Percentiles rank a stretch among this genome's conserved stretches.
These are phyloP conservation scores for Suhomyces pyralidae DNA, from an alignment of 805 yeast species.

Conservation along the genomic window DNA sequence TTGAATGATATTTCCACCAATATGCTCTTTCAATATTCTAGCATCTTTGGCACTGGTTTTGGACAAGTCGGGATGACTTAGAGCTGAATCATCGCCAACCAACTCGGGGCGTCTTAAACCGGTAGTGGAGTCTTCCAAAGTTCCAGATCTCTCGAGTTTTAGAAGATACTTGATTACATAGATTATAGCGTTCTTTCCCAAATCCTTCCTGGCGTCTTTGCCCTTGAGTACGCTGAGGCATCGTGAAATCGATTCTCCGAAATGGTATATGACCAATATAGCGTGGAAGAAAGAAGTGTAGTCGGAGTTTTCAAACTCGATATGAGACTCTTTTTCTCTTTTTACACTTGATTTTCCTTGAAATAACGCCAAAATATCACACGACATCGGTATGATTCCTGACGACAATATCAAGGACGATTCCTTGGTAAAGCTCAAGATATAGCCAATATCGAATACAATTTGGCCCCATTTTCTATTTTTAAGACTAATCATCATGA, in stretches of 20 bases:
- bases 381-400: constrained; percentile 53
- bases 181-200: constrained; percentile 26
- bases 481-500: constrained; percentile 48
- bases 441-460: constrained; percentile 74
- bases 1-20: constrained; percentile 20
- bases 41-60: constrained; percentile 5
- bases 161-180: constrained; percentile 30
- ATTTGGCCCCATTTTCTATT: constrained; percentile 77
- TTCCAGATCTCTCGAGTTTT: constrained; percentile 27
- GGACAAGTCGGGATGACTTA: not conserved
- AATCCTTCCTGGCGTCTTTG: constrained; percentile 5
- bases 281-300: constrained; percentile 72
- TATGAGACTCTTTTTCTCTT: constrained; percentile 76
- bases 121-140: constrained; percentile 6
- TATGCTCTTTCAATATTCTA: constrained; percentile 18
- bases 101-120: not conserved
- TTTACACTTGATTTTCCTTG: constrained; percentile 75
- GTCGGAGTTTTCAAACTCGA: constrained; percentile 86
- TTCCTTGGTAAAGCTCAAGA: constrained; percentile 66
- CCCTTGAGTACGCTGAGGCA: constrained; percentile 31
- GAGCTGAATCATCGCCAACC: not conserved
- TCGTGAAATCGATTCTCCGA: constrained; percentile 53
- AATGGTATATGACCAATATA: constrained; percentile 62
- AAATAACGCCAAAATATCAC: constrained; percentile 64
- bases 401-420: constrained; percentile 45